Evolutionary conservation across 2,329 filamentous ascomycete genomes (phyloP), one percentile per base, ranked within the genome.

Genomic region (Microsporum ferrugineum): DNA sequence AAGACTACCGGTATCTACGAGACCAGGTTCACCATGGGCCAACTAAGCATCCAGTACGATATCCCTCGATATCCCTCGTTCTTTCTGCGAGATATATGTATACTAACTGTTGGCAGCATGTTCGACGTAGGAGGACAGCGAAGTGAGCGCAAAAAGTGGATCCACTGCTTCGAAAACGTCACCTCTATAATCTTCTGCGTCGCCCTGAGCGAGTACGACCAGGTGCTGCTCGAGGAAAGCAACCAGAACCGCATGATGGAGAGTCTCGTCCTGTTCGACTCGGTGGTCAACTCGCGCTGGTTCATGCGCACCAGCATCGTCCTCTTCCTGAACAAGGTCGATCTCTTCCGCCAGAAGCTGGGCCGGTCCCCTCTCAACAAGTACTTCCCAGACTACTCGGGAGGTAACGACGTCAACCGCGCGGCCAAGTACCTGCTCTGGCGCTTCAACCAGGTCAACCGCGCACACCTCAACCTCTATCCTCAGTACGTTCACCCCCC

Each of bases 221-320:
- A 99, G 77, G 92, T 96, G 3, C 79, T 99, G 60, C 80, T 99
- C 45, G 94, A 99, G 76, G 94, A 97, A 76, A 95, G 89, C 76
- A 96, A 92, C 71, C 94, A 97, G 90, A 99, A 99, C 74, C 94
- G 94, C 65, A 99, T 99, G 94, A 96, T 97, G 90, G 94, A 99
- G 75, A 96, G 91, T 71, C 76, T 99, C 59, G 84, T 97, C 14
- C 82, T 99, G 3, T 99, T 99, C 73, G 94, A 99, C 76, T 97
- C 92, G 0, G 94, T 99, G 3, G 94, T 99, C 68, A 99, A 99
- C 77, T 97, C 94, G 36, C 83, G 94, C 68, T 99, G 94, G 94
- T 99, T 99, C 76, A 95, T 97, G 88, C 83, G 94, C 68, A 99
- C 94, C 10, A 96, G 91, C 72, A 99, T 99, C 71, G 97, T 99